Conservation (phyloP, 208 protist species). For the Phytomonas sp. region DNA sequence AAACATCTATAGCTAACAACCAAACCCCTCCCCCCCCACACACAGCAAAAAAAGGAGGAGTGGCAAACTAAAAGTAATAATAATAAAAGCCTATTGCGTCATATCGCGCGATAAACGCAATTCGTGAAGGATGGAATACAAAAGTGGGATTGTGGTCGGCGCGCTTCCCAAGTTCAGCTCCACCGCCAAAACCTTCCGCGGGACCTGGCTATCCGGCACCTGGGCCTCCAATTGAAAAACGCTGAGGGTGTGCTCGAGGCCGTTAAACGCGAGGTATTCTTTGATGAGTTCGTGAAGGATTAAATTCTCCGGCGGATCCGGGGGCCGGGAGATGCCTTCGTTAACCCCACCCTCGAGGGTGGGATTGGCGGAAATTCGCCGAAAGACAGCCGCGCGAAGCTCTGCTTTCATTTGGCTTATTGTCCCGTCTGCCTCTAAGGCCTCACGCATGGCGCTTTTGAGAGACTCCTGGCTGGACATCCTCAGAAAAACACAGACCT, state of each 20-base stretch:
- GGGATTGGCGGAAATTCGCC: slow-evolving; percentile 54
- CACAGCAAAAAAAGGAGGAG: background rate
- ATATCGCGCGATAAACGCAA: slow-evolving; percentile 42
- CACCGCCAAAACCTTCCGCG: slow-evolving; percentile 52
- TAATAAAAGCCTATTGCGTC: slow-evolving; percentile 3
- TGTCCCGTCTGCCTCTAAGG: slow-evolving; percentile 73
- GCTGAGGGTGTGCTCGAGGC: slow-evolving; percentile 81
- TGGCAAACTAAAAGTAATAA: background rate
- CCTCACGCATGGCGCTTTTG: slow-evolving; percentile 77
- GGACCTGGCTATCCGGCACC: slow-evolving; percentile 38
- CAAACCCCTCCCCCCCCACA: too few relatives aligned
- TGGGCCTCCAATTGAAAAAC: slow-evolving; percentile 80
- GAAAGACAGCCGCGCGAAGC: slow-evolving; percentile 83
- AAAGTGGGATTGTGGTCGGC: slow-evolving; percentile 52
- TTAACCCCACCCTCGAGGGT: slow-evolving; percentile 9
- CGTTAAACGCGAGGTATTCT: slow-evolving; percentile 90
- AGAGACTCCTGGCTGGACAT: slow-evolving; percentile 72
- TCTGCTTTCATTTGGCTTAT: slow-evolving; percentile 85
- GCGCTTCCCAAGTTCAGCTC: slow-evolving; percentile 72
- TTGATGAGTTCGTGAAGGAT: slow-evolving; percentile 92
- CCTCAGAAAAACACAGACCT: background rate
- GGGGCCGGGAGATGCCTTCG: slow-evolving; percentile 16
- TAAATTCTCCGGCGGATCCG: slow-evolving; percentile 85
- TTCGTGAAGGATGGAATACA: slow-evolving; percentile 82
- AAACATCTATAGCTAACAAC: slow-evolving; percentile 4